phyloP scores from a whole-genome alignment of 495 filamentous ascomycete genomes.

The Antarctomyces pellizariae region DNA sequence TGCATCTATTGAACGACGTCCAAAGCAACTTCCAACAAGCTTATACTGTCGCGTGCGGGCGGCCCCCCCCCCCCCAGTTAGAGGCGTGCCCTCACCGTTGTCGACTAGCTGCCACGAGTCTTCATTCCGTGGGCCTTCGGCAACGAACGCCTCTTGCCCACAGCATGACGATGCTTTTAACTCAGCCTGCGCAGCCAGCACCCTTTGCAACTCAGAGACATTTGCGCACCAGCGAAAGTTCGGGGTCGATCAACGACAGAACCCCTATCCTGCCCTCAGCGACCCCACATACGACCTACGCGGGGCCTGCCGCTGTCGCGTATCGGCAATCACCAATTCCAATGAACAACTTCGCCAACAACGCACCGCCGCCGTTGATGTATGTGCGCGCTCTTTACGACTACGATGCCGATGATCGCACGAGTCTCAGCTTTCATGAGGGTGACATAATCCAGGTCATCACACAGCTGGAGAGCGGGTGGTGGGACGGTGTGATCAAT shows the following conservation, averaged over 20 bases:
- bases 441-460: constrained; percentile 96
- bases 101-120: no score
- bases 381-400: constrained; percentile 94
- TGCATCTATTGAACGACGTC: no score
- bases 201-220: not conserved
- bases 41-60: no score
- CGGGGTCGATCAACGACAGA: no score
- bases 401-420: constrained; percentile 90
- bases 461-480: constrained; percentile 90
- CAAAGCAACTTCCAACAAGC: no score
- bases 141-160: not conserved
- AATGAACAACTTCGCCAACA: constrained; percentile 50
- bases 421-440: constrained; percentile 83
- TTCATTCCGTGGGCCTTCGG: no score
- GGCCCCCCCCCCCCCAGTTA: no score
- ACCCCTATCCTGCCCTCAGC: no score
- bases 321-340: constrained; percentile 12
- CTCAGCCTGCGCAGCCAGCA: not conserved
- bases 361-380: constrained; percentile 51
- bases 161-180: not conserved
- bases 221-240: no score
- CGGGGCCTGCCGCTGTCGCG: constrained; percentile 4
- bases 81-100: no score
- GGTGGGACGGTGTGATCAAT: constrained; percentile 97
- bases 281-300: no score